A percentile compares a stretch with the other conserved stretches of the same genome.
phyloP scores from a whole-genome alignment of 768 basidiomycete genomes.

The Kwoniella bestiolae region DNA sequence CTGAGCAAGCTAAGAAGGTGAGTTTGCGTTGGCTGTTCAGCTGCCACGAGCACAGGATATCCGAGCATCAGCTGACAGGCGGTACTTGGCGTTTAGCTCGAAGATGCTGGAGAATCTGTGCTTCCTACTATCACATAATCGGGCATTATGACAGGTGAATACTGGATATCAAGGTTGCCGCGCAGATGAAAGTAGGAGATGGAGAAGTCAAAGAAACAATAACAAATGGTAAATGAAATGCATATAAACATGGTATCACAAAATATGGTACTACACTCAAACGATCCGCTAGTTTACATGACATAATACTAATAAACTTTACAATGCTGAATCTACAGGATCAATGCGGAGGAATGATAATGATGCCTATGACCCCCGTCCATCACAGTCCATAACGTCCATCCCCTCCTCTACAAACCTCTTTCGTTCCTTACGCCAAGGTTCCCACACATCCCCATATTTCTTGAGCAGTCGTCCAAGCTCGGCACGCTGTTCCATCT shows the following conservation, averaged over 20 bases:
- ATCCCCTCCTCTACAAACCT: conserved; percentile 49
- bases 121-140: conserved; percentile 45
- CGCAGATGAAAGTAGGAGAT: not conserved
- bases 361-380: conserved; percentile 39
- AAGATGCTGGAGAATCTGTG: conserved; percentile 44
- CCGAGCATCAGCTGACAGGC: conserved; percentile 10
- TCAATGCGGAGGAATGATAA: no score
- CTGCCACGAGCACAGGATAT: no score
- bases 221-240: not conserved
- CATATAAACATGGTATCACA: no score
- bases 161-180: not conserved
- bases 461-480: conserved; percentile 74
- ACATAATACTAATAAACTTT: no score
- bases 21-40: no score
- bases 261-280: not conserved
- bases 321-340: no score
- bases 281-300: no score
- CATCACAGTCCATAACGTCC: conserved; percentile 42
- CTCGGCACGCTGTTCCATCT: conserved; percentile 86
- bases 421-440: conserved; percentile 76
- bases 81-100: conserved; percentile 23
- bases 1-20: conserved; percentile 42
- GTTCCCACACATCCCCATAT: conserved; percentile 84
- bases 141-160: not conserved
- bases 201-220: not conserved